These are phyloP conservation scores for Colletotrichum zoysiae DNA, from an alignment of 2,329 filamentous ascomycete species.

Conservation along the genomic window DNA sequence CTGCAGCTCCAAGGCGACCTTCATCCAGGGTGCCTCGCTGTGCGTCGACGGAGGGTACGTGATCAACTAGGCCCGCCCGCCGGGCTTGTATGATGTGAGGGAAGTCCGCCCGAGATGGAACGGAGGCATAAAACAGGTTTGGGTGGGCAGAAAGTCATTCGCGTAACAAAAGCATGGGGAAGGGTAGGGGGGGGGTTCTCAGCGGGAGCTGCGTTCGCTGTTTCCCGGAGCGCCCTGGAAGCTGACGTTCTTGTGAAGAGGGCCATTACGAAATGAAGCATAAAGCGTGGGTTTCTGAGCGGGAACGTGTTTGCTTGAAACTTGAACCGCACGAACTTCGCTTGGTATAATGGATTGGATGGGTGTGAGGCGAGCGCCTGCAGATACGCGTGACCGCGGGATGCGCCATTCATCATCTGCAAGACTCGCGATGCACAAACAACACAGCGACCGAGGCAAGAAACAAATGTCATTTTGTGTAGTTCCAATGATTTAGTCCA, in stretches of 20 bases:
- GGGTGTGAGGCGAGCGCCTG: neutral
- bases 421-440: neutral
- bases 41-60: slow-evolving; percentile 60
- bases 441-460: neutral
- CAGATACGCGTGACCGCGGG: neutral
- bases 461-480: neutral
- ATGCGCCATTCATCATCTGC: neutral
- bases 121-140: neutral
- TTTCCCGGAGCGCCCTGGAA: too few relatives aligned
- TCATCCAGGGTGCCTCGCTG: slow-evolving; percentile 58
- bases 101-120: neutral
- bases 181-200: too few relatives aligned
- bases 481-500: neutral
- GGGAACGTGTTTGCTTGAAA: neutral
- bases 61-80: slow-evolving; percentile 26
- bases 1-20: slow-evolving; percentile 58
- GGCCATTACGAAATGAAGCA: neutral
- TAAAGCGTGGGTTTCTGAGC: neutral
- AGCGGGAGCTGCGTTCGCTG: neutral
- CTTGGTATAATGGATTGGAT: neutral
- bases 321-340: neutral
- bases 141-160: neutral
- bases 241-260: neutral
- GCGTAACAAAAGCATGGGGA: neutral
- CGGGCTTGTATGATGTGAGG: neutral